Percentiles rank a stretch among this genome's conserved stretches.
Evolutionary conservation across 1,139 yeast species (phyloP).

Genomic region (Saccharomycopsis crataegensis): DNA sequence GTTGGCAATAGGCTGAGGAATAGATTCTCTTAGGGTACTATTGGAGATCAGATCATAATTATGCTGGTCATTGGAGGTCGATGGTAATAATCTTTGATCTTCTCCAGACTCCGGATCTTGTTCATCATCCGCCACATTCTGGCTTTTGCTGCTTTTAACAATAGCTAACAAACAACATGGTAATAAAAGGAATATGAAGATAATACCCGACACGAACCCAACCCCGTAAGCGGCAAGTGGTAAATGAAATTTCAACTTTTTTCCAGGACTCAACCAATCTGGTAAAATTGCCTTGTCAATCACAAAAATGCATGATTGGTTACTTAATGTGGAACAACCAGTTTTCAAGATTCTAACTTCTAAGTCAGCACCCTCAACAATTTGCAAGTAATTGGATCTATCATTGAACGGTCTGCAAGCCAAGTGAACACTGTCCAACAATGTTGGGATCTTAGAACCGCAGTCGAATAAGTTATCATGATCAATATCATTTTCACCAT

Average conservation of each 20-base stretch:
- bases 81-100: neutral
- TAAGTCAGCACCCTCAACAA: slow-evolving; percentile 48
- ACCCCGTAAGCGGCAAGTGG: slow-evolving; percentile 62
- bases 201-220: slow-evolving; percentile 55
- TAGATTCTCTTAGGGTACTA: too few species aligned
- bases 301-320: slow-evolving; percentile 54
- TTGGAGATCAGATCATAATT: neutral
- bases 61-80: neutral
- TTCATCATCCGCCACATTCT: neutral
- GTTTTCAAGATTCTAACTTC: slow-evolving; percentile 58
- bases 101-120: neutral
- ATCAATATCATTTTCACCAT: slow-evolving; percentile 4
- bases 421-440: slow-evolving; percentile 37
- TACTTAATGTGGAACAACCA: slow-evolving; percentile 52
- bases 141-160: slow-evolving; percentile 21
- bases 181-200: slow-evolving; percentile 30
- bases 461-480: slow-evolving; percentile 35
- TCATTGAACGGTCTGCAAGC: slow-evolving; percentile 33
- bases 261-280: slow-evolving; percentile 49
- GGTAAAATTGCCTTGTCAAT: slow-evolving; percentile 64
- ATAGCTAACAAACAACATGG: slow-evolving; percentile 31
- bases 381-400: slow-evolving; percentile 29
- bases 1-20: too few species aligned
- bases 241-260: slow-evolving; percentile 47
- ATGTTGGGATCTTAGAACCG: slow-evolving; percentile 35